Evolutionary conservation across 768 basidiomycete species (phyloP).

Genomic region (Saitozyma podzolica): DNA sequence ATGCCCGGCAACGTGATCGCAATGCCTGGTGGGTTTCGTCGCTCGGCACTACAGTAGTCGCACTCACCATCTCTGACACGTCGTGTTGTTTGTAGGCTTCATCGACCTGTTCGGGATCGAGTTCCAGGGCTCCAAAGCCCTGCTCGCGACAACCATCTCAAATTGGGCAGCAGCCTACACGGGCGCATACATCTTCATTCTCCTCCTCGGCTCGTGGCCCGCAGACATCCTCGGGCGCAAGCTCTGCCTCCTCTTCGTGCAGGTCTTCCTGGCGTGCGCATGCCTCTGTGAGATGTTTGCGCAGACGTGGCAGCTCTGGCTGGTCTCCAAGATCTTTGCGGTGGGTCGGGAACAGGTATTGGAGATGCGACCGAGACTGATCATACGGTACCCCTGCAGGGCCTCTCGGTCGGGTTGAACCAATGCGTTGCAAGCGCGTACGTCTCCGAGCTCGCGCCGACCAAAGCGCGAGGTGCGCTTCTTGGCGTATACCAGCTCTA

Average conservation of each 20-base stretch:
- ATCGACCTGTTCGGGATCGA: slow-evolving; percentile 6
- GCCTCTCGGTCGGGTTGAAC: background rate
- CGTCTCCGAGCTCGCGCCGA: slow-evolving; percentile 9
- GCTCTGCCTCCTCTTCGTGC: background rate
- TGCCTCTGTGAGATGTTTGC: slow-evolving; percentile 8
- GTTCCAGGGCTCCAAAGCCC: background rate
- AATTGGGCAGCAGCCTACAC: background rate
- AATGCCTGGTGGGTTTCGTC: background rate
- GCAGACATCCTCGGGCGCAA: slow-evolving; percentile 5
- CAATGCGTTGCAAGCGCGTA: slow-evolving; percentile 3
- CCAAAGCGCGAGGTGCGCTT: slow-evolving; percentile 3
- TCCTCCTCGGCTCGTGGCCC: background rate
- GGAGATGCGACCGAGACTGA: background rate
- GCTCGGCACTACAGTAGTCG: no score
- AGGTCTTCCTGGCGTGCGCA: slow-evolving; percentile 4
- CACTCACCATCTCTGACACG: no score
- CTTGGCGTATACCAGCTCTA: slow-evolving; percentile 1
- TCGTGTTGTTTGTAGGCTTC: background rate
- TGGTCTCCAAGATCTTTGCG: slow-evolving; percentile 7
- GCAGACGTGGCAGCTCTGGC: slow-evolving; percentile 10
- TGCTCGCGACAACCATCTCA: background rate
- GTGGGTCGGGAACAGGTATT: background rate
- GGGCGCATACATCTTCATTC: background rate
- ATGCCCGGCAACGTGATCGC: slow-evolving; percentile 11
- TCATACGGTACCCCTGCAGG: background rate